Evolutionary conservation across 352 stramenopile genomes (phyloP), one percentile per base, ranked within the genome.

Genomic region (Phytophthora multivora): DNA sequence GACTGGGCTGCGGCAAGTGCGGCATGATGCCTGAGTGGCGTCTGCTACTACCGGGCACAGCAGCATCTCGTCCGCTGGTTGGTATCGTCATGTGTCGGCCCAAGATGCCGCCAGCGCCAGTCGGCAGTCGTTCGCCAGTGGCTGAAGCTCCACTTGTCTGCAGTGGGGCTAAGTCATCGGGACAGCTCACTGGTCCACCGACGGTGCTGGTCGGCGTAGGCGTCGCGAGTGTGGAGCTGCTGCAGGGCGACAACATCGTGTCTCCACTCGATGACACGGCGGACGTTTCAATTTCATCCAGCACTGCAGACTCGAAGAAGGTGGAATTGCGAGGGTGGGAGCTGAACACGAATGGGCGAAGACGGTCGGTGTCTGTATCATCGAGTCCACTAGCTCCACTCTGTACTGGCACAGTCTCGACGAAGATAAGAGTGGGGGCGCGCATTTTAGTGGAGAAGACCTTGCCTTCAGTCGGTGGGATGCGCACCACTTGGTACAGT

Each of bases 371-470:
- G 25, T 80, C 77, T 12, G 49, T 58, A 15, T 71, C 71, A 35
- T 64, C 62, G 7, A 69, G 51, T 33, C 42, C 67, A 33, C 83
- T 50, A 0, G 62, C 46, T 5, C 58, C 67, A 10, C 68, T 75
- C 55, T 89, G 69, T 8, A 93, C 73, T 33, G 81, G 81, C 21
- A 91, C 69, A 11, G 77, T 84, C 51, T 93, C 84, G 1, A 93
- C 68, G 45, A 91, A 91, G 36, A 93, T 87, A 13, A 93, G 61
- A 28, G 84, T 93, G 11, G 84, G 84, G 3, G 84, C 84, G 16
- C 84, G 81, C 79, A 90, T 90, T 70, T 93, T 93, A 8, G 84
- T 93, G n/a, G 84, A 89, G 30, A 93, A 93, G 13, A 93, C 84
- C 59, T 90, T 93, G 47, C 84, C 84, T 76, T 93, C 84, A 8